phyloP scores from a whole-genome alignment of 1,139 yeast genomes.

The Hyphopichia buzzinii region DNA sequence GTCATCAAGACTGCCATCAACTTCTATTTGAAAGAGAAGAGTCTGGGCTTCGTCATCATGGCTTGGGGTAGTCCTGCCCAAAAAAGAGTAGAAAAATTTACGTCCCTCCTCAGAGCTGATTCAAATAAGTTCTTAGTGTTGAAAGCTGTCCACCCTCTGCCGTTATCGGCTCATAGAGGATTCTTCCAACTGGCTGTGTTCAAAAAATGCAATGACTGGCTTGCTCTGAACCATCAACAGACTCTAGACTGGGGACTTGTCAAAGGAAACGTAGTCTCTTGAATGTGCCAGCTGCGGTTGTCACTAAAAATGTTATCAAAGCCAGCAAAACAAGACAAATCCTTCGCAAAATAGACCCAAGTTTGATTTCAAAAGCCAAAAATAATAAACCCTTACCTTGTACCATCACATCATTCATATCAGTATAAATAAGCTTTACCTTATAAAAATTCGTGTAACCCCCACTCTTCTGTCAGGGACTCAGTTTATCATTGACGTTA shows the following conservation, averaged over 20 bases:
- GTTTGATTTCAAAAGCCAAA: too few species aligned
- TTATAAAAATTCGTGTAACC: too few species aligned
- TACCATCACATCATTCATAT: too few species aligned
- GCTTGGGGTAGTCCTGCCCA: constrained; percentile 98
- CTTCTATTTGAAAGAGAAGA: constrained; percentile 27
- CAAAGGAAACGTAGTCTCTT: constrained; percentile 28
- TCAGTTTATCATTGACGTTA: too few species aligned
- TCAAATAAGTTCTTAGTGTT: constrained; percentile 47
- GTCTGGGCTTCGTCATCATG: constrained; percentile 66
- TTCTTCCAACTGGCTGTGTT: constrained; percentile 77
- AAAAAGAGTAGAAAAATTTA: constrained; percentile 52
- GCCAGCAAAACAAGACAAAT: too few species aligned
- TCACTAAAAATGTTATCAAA: too few species aligned
- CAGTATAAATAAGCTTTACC: too few species aligned
- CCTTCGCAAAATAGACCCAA: too few species aligned
- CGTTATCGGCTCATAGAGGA: constrained; percentile 84
- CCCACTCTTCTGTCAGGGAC: too few species aligned
- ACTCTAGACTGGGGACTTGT: constrained; percentile 65
- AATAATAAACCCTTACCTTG: too few species aligned
- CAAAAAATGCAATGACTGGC: constrained; percentile 71
- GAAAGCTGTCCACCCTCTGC: constrained; percentile 89
- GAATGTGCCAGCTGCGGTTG: too few species aligned
- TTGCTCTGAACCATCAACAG: constrained; percentile 43
- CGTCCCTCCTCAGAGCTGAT: constrained; percentile 19
- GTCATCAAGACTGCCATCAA: constrained; percentile 53